A percentile compares a stretch with the other conserved stretches of the same genome.
Conservation (phyloP, 345 rosid genomes). For the Ceriops zippeliana region DNA sequence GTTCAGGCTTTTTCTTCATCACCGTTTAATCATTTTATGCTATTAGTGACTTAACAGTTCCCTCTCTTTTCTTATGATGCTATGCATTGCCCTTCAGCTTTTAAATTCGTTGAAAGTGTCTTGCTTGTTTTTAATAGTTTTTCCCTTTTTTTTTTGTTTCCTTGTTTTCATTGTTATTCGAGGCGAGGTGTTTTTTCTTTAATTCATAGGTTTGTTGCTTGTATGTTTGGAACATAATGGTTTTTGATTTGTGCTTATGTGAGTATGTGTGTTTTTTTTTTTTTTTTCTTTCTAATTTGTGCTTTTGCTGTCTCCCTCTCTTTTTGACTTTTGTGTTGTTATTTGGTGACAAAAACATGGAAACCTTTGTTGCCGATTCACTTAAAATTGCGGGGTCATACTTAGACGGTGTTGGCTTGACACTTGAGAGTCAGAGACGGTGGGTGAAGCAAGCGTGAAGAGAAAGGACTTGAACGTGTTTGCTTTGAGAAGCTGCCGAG, state of each 20-base stretch:
- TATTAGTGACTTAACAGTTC: neutral
- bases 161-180: too few relatives aligned
- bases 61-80: neutral
- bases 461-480: slow-evolving; percentile 49
- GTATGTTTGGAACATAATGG: neutral
- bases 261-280: neutral
- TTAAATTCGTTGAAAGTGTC: slow-evolving; percentile 10
- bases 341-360: slow-evolving; percentile 35
- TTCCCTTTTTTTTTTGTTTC: neutral
- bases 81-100: neutral
- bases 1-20: neutral
- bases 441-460: slow-evolving; percentile 28
- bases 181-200: too few relatives aligned
- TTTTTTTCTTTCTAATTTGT: neutral
- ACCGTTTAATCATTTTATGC: too few relatives aligned
- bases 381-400: neutral
- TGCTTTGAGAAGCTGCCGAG: slow-evolving; percentile 59
- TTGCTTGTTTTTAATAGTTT: neutral
- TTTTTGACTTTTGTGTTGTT: neutral
- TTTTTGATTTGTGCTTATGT: slow-evolving; percentile 8
- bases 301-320: neutral
- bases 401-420: slow-evolving; percentile 23
- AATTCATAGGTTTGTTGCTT: neutral
- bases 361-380: neutral
- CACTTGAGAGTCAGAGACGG: slow-evolving; percentile 23